Conservation (phyloP, 2,329 filamentous ascomycete species). For the Xylariales sp. region DNA sequence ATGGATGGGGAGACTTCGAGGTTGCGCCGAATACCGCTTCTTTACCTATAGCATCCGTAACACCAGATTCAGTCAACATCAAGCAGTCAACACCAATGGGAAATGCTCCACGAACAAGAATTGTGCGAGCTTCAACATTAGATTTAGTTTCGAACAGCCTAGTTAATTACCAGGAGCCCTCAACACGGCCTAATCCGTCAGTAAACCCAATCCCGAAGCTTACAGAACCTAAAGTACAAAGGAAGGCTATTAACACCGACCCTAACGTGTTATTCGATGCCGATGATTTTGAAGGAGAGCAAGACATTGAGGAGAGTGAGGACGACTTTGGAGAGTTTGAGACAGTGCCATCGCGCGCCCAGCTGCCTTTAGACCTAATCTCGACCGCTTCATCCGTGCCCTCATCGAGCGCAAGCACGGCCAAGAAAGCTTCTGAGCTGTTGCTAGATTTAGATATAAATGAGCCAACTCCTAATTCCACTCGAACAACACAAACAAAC, state of each 20-base stretch:
- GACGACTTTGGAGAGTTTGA: conserved; percentile 73
- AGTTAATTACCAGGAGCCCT: conserved; percentile 51
- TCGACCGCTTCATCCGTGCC: conserved; percentile 52
- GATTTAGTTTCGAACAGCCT: conserved; percentile 66
- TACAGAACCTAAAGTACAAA: conserved; percentile 33
- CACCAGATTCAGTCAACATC: neutral
- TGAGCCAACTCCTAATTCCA: conserved; percentile 53
- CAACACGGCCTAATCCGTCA: conserved; percentile 28
- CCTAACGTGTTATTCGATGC: conserved; percentile 75
- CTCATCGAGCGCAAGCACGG: conserved; percentile 42
- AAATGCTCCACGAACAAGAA: conserved; percentile 44
- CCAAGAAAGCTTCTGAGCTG: conserved; percentile 49
- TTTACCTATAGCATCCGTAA: conserved; percentile 31
- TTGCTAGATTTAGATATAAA: conserved; percentile 52
- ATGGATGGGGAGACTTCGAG: conserved; percentile 77
- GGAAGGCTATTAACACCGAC: conserved; percentile 47
- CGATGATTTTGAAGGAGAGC: conserved; percentile 62
- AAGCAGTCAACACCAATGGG: conserved; percentile 24
- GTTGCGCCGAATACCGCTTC: conserved; percentile 57
- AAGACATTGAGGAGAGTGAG: conserved; percentile 55
- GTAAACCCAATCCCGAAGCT: conserved; percentile 24
- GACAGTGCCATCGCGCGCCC: conserved; percentile 52
- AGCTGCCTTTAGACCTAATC: conserved; percentile 52
- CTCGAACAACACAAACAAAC: conserved; percentile 62
- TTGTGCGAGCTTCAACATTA: conserved; percentile 62